Percentiles rank a stretch among this genome's conserved stretches.
Evolutionary conservation across 2,329 filamentous ascomycete genomes (phyloP).

Genomic region (Biscogniauxia marginata): DNA sequence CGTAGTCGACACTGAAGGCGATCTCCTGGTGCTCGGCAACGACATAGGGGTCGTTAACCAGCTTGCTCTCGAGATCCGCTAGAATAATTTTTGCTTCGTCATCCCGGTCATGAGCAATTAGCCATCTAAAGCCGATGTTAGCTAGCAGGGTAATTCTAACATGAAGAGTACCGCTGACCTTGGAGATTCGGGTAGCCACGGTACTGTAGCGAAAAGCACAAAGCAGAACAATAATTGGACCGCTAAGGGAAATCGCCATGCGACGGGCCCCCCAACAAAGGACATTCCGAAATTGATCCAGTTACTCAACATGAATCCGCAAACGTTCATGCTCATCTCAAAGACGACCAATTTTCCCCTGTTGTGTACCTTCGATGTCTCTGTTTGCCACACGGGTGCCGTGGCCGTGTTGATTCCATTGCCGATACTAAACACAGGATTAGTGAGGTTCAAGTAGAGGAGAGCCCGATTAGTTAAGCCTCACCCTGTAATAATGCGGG

Average conservation of each 20-base stretch:
- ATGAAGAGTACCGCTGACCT: conserved; percentile 10
- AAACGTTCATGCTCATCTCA: conserved; percentile 31
- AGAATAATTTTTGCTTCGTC: conserved; percentile 30
- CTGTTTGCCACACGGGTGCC: conserved; percentile 33
- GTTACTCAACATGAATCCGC: conserved; percentile 30
- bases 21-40: conserved; percentile 27
- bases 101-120: conserved; percentile 28
- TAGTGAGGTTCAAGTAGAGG: no score
- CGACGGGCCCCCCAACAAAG: conserved; percentile 27
- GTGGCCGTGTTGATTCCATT: conserved; percentile 38
- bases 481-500: conserved; percentile 41
- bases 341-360: conserved; percentile 30
- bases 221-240: conserved; percentile 37
- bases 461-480: neutral
- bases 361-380: conserved; percentile 29
- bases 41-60: conserved; percentile 22
- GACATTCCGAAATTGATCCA: conserved; percentile 33
- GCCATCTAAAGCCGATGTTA: conserved; percentile 18
- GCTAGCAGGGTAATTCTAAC: neutral
- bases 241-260: conserved; percentile 40
- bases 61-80: conserved; percentile 25
- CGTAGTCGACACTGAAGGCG: conserved; percentile 27
- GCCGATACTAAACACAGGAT: conserved; percentile 35
- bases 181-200: conserved; percentile 29
- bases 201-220: conserved; percentile 25